A percentile compares a stretch with the other conserved stretches of the same genome.
Conservation (phyloP, 176 grass and related monocot genomes). For the Aechmea fasciata region DNA sequence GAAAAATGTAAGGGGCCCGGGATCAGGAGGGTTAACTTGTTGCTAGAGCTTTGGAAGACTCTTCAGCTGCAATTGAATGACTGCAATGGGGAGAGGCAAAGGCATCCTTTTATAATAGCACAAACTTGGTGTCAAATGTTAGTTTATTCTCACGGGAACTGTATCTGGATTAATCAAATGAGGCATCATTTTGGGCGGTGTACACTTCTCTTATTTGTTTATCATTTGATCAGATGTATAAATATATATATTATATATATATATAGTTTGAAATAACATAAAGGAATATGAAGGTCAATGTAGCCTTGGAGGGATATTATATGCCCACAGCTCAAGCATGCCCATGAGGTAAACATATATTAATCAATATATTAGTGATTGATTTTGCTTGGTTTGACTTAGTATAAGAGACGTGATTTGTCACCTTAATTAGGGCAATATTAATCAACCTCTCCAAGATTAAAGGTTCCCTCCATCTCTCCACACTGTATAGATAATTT, state of each 20-base stretch:
- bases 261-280: not conserved
- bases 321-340: not conserved
- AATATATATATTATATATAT: not conserved
- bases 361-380: not conserved
- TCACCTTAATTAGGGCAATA: not conserved
- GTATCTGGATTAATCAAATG: not conserved
- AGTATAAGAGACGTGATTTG: not conserved
- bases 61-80: not conserved
- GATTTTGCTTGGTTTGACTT: not conserved
- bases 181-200: slow-evolving; percentile 4
- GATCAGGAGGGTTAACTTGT: not conserved
- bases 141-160: slow-evolving; percentile 16
- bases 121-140: slow-evolving; percentile 34
- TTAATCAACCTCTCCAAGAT: too few species aligned
- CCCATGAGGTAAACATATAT: not conserved
- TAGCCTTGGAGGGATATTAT: not conserved
- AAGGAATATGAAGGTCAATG: not conserved
- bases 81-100: not conserved
- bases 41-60: not conserved
- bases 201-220: not conserved
- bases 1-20: slow-evolving; percentile 11
- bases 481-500: too few species aligned
- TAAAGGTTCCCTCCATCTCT: too few species aligned
- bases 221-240: not conserved
- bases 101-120: slow-evolving; percentile 33